Evolutionary conservation across 495 filamentous ascomycete genomes (phyloP), one percentile per base, ranked within the genome.

Genomic region (Penicillium coffeae): DNA sequence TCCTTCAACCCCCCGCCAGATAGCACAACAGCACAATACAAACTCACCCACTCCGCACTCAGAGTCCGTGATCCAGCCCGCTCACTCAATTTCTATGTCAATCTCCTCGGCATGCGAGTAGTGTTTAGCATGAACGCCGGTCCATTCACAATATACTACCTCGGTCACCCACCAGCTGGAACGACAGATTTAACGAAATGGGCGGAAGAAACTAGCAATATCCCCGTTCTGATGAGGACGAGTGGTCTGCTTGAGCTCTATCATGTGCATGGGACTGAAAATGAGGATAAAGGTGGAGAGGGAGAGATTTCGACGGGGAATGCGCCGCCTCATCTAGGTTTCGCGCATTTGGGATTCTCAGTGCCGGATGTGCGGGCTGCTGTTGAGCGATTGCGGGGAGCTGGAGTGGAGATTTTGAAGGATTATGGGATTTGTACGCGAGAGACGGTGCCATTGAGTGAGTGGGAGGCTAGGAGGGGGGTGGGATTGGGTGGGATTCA

Each of bases 101-200:
- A 70, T 37, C 63, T 74, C 10, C 63, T 78, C 38, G 75, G 75
- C 43, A 72, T 78, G 66, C 73, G 72, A 16, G 59, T 70, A 9
- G 55, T 77, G 35, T 78, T 73, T 57, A 71, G 68, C 12, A 65
- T 71, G 63, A 72, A 72, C 52, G 60, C 68, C 19, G 69, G 69
- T 13, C 69, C 69, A 20, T 69, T 68, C 55, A 71, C 68, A 21
- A 63, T 72, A 53, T 72, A 71, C 51, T 72, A 71, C 46, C 62
- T 72, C n/a, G 69, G 68, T 12, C 63, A 71, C 44, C 69, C 69
- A 8, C 58, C 62, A 12, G 56, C 60, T 9, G 34, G 48, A 3
- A 51, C 50, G 3, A 35, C 55, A 12, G 37, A 42, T 20, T 42
- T 66, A 21, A 45, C 63, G 19, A 33, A 47, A 0, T 72, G 65